Evolutionary conservation across 371 early-diverging fungal genomes (phyloP).

Genomic region (Zychaea mexicana): DNA sequence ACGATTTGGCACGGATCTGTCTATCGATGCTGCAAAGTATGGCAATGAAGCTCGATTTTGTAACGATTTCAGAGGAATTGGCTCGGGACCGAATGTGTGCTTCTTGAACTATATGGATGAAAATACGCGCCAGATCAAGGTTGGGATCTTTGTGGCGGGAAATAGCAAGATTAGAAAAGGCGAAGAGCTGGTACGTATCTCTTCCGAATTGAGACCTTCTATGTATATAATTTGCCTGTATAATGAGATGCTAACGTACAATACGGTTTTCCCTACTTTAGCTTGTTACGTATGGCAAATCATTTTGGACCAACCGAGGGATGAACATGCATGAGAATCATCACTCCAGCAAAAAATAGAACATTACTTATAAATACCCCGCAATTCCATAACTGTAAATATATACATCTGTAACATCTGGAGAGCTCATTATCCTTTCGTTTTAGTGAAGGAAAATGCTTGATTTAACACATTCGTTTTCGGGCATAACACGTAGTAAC

Average conservation of each 20-base stretch:
- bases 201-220: too few species aligned
- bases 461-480: too few species aligned
- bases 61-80: slow-evolving; percentile 56
- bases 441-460: too few species aligned
- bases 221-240: too few species aligned
- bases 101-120: slow-evolving; percentile 54
- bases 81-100: slow-evolving; percentile 52
- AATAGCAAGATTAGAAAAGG: slow-evolving; percentile 52
- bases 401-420: too few species aligned
- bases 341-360: slow-evolving; percentile 22
- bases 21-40: slow-evolving; percentile 50
- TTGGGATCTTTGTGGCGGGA: slow-evolving; percentile 51
- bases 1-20: slow-evolving; percentile 39
- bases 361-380: too few species aligned
- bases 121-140: slow-evolving; percentile 42
- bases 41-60: slow-evolving; percentile 58
- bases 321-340: slow-evolving; percentile 47
- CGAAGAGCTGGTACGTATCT: slow-evolving; percentile 46
- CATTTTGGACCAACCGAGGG: slow-evolving; percentile 55
- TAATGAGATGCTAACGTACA: neutral
- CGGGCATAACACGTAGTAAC: too few species aligned
- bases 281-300: slow-evolving; percentile 55
- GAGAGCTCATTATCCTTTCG: too few species aligned
- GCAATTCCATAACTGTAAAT: too few species aligned
- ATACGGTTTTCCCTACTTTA: slow-evolving; percentile 7